These are phyloP conservation scores for Hyphodiscus hymeniophilus DNA, from an alignment of 495 filamentous ascomycete species.

Conservation along the genomic window DNA sequence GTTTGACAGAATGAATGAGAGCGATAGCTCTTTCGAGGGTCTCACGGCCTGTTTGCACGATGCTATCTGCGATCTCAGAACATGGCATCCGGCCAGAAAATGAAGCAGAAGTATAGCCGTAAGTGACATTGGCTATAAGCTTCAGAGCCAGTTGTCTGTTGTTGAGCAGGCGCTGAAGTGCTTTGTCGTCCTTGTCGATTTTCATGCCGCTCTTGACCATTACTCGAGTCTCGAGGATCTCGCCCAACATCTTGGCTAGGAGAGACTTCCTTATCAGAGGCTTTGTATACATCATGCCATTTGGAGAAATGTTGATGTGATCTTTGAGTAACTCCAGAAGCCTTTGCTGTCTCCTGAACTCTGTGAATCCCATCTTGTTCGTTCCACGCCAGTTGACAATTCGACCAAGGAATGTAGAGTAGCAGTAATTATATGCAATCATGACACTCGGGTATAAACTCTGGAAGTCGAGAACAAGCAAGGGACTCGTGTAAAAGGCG, in stretches of 20 bases:
- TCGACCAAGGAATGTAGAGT: conserved; percentile 90
- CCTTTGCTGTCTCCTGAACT: conserved; percentile 67
- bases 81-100: conserved; percentile 97
- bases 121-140: conserved; percentile 94
- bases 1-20: conserved; percentile 76
- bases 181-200: conserved; percentile 80
- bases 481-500: conserved; percentile 81
- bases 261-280: conserved; percentile 79
- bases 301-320: conserved; percentile 87
- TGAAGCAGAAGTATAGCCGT: conserved; percentile 92
- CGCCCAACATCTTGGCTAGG: conserved; percentile 90
- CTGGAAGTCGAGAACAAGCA: conserved; percentile 93
- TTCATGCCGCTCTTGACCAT: conserved; percentile 99
- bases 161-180: conserved; percentile 80
- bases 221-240: conserved; percentile 92
- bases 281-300: conserved; percentile 93
- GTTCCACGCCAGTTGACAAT: conserved; percentile 76
- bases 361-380: conserved; percentile 90
- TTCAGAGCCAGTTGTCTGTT: conserved; percentile 95
- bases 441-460: conserved; percentile 94
- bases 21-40: conserved; percentile 91
- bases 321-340: conserved; percentile 74
- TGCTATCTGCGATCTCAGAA: conserved; percentile 95
- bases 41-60: conserved; percentile 91
- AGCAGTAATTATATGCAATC: conserved; percentile 99